Evolutionary conservation across 805 yeast species (phyloP).

Genomic region (Cyberlindnera nakhonratchasimensis): DNA sequence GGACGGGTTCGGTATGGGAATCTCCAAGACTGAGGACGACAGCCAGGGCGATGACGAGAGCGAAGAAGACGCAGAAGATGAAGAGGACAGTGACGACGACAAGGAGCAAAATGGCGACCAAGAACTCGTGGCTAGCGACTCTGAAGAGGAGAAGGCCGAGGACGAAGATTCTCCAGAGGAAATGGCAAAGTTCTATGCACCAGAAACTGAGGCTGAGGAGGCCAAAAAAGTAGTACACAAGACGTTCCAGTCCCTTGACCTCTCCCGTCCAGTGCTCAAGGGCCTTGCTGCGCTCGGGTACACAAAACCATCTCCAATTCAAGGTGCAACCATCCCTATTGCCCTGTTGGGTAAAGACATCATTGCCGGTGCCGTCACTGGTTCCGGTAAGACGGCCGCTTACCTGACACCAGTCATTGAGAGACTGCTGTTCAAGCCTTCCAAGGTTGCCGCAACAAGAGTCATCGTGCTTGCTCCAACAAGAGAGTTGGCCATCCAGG

Average conservation of each 20-base stretch:
- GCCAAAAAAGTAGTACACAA: constrained; percentile 51
- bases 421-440: constrained; percentile 84
- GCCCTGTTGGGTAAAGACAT: constrained; percentile 92
- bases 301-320: constrained; percentile 89
- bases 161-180: constrained; percentile 75
- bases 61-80: constrained; percentile 25
- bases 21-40: constrained; percentile 31
- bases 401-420: constrained; percentile 95
- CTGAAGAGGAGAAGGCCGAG: constrained; percentile 33
- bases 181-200: constrained; percentile 74
- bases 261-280: constrained; percentile 87
- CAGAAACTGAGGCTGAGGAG: constrained; percentile 48
- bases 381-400: constrained; percentile 99
- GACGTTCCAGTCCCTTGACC: constrained; percentile 70
- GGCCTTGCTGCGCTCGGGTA: constrained; percentile 82
- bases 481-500: constrained; percentile 96
- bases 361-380: constrained; percentile 99
- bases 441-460: constrained; percentile 81
- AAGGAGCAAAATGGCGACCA: constrained; percentile 34
- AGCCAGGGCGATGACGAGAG: constrained; percentile 34
- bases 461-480: constrained; percentile 93
- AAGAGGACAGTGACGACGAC: constrained; percentile 21
- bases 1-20: constrained; percentile 44
- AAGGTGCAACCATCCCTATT: constrained; percentile 88
- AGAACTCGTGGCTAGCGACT: constrained; percentile 28